phyloP scores from a whole-genome alignment of 768 basidiomycete genomes.

The Tylopilus sp. region DNA sequence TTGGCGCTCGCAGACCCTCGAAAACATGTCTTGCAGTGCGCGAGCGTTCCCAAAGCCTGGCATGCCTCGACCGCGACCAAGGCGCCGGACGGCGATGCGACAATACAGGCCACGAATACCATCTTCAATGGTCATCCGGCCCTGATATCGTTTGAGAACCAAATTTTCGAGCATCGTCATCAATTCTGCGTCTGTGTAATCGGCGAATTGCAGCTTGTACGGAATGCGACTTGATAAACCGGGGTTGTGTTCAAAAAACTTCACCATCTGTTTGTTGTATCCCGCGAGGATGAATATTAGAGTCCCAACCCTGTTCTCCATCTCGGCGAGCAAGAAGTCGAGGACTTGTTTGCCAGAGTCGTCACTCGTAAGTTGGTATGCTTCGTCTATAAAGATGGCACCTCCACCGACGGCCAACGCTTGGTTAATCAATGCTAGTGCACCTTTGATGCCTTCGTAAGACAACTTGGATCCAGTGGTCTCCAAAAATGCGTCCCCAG shows the following conservation, averaged over 20 bases:
- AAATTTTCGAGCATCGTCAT: slow-evolving; percentile 49
- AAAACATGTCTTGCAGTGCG: slow-evolving; percentile 50
- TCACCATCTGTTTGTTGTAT: slow-evolving; percentile 71
- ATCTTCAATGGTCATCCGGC: slow-evolving; percentile 53
- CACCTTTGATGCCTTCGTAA: slow-evolving; percentile 46
- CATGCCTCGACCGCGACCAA: slow-evolving; percentile 15
- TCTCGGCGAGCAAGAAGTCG: slow-evolving; percentile 69
- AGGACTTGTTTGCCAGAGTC: slow-evolving; percentile 53
- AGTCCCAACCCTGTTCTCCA: slow-evolving; percentile 65
- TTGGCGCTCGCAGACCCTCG: slow-evolving; percentile 48
- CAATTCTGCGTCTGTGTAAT: slow-evolving; percentile 58
- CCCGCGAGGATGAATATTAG: slow-evolving; percentile 71
- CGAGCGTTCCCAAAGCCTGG: slow-evolving; percentile 69
- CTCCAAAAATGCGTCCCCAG: slow-evolving; percentile 53
- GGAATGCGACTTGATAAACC: slow-evolving; percentile 67
- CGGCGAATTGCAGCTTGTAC: slow-evolving; percentile 52
- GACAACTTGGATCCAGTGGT: slow-evolving; percentile 63
- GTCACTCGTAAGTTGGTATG: slow-evolving; percentile 58
- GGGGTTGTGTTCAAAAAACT: slow-evolving; percentile 74
- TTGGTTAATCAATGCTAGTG: slow-evolving; percentile 35
- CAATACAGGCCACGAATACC: slow-evolving; percentile 51
- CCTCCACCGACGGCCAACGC: slow-evolving; percentile 56
- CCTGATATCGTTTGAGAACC: slow-evolving; percentile 44
- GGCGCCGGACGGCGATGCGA: slow-evolving; percentile 30
- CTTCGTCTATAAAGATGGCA: slow-evolving; percentile 67